Base-by-base conservation (phyloP, 2,329 filamentous ascomycete genomes). In the Fusarium irregulare region DNA sequence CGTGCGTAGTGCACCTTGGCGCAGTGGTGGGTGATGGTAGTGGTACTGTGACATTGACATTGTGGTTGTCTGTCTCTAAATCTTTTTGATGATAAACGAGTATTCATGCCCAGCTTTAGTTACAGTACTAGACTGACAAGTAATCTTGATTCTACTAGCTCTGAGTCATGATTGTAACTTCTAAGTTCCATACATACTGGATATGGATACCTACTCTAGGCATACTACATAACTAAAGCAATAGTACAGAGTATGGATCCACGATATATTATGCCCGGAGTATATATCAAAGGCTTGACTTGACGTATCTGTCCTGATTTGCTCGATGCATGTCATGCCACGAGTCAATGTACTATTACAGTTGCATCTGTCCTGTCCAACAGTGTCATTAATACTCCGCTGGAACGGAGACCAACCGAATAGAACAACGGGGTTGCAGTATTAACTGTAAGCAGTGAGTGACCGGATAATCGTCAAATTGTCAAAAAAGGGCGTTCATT, bases 401-500 rank as follows among this genome's bases (percentile, higher is more conserved):
- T 56, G n/a, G 30, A 48, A 44, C 28, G 30, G 44, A 56, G 32
- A 21, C 40, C 47, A 55, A 55, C 44, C 30, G 46, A 42, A 4
- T 48, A 51, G 18, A 53, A 32, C 41, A 47, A 37, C 21, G 18
- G 49, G 40, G 32, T 64, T 64, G 54, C 47, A 44, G 55, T 55
- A 14, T 30, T 30, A 59, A 47, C 16, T 34, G 50, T 54, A 58
- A 57, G 55, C 45, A 51, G 48, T 53, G 32, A 48, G 51, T 55
- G 42, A 65, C 61, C 51, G 50, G 50, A 64, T 60, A 68, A 57
- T 48, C 60, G 64, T 72, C 47, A 37, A 60, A 55, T 64, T 59
- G 47, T 66, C 57, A 34, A 67, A 69, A 68, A 72, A 47, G 34
- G 56, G 18, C 13, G 27, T 56, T 37, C 58, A 61, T 67, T 70